Evolutionary conservation across 2,329 filamentous ascomycete genomes (phyloP), one percentile per base, ranked within the genome.

Genomic region (Leptosphaerulina australis): DNA sequence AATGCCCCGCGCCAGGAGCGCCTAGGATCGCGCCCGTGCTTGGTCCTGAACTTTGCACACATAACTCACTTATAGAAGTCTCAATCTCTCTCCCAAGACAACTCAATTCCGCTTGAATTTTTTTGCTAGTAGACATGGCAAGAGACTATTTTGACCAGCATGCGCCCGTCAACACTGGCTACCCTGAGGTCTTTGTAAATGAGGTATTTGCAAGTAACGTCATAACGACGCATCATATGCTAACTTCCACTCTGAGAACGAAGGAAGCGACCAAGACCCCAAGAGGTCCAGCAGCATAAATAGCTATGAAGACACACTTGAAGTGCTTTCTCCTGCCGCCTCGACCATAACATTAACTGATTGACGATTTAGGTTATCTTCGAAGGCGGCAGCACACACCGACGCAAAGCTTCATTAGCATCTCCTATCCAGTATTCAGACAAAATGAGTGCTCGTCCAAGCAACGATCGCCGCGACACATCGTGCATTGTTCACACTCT

Each of bases 401-500:
- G 83, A 46, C 81, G 84, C 60, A 83, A 83, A 71, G 84, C 84
- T 15, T 86, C 84, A 3, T 74, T 86, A 15, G 80, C 80, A 25
- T 69, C 76, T 50, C 63, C 77, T 25, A 10, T 41, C 2, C 45
- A 55, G n/a, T 39, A 53, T 3, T 14, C 33, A 0, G 51, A 44
- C 40, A 55, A 47, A 9, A 62, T 62, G 52, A 45, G 47, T 17
- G 66, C 69, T 22, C 70, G 71, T 18, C 67, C 74, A 11, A 52
- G 72, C 50, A 56, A 72, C 72, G 46, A 50, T 30, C 68, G 55
- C 59, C 72, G 57, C 21, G 66, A 69, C 24, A 85, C 83, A 2
- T 78, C 81, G 50, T 87, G 84, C 63, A 83, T 85, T 53, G 83
- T 87, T 3, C 84, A 87, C 60, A 77, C 79, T 0, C 69, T 86